These are phyloP conservation scores for Crotalaria pallida DNA, from an alignment of 306 rosid species.

Conservation along the genomic window DNA sequence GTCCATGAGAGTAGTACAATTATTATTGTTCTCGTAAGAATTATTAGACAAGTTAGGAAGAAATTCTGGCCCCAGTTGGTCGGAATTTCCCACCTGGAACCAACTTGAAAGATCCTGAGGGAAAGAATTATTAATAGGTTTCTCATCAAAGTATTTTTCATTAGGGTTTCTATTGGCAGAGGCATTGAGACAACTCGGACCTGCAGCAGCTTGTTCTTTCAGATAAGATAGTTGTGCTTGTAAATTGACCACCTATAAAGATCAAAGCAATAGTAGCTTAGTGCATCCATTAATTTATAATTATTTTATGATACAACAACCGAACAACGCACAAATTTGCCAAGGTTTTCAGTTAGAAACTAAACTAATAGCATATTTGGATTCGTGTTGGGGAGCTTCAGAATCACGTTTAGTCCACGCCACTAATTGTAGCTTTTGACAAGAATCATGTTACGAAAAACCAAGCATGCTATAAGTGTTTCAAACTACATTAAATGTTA, in stretches of 20 bases:
- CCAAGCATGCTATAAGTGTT: too few relatives aligned
- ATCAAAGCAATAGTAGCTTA: neutral
- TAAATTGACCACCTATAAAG: conserved; percentile 68
- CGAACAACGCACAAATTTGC: neutral
- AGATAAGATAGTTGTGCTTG: conserved; percentile 84
- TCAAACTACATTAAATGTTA: too few relatives aligned
- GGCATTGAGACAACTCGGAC: conserved; percentile 45
- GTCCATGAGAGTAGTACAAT: conserved; percentile 27
- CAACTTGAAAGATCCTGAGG: conserved; percentile 52
- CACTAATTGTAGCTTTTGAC: too few relatives aligned
- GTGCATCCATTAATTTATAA: neutral
- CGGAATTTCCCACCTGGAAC: conserved; percentile 46
- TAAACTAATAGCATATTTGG: too few relatives aligned
- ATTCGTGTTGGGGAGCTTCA: too few relatives aligned
- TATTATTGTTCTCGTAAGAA: conserved; percentile 29
- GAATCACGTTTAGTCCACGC: too few relatives aligned
- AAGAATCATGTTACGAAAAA: too few relatives aligned
- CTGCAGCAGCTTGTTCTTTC: conserved; percentile 68
- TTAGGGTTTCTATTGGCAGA: conserved; percentile 52
- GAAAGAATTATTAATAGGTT: conserved; percentile 15
- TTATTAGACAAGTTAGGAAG: conserved; percentile 30
- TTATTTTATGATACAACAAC: too few relatives aligned
- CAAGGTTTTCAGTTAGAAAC: conserved; percentile 17
- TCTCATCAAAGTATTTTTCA: conserved; percentile 39
- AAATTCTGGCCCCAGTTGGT: conserved; percentile 33